These are phyloP conservation scores for Saraca asoca DNA, from an alignment of 331 rosid genomes.

Conservation along the genomic window DNA sequence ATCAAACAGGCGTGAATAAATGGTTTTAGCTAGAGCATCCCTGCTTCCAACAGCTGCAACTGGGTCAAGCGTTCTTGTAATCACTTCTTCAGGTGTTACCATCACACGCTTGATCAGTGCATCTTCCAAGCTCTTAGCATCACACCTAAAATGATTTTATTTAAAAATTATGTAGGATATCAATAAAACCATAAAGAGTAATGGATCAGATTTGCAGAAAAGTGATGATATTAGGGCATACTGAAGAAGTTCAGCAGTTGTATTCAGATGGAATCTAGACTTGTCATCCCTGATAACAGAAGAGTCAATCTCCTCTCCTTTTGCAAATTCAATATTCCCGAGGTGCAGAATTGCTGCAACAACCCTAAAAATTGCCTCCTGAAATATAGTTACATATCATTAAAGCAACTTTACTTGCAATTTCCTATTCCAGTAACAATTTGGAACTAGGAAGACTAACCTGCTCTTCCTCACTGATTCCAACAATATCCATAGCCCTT, in stretches of 20 bases:
- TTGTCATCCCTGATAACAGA: constrained; percentile 86
- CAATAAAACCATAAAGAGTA: constrained; percentile 8
- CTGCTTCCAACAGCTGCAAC: constrained; percentile 88
- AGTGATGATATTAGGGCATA: constrained; percentile 39
- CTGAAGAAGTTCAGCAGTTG: constrained; percentile 87
- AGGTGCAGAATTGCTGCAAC: constrained; percentile 94
- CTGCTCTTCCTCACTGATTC: constrained; percentile 96
- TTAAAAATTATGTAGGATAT: constrained; percentile 23
- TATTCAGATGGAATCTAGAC: constrained; percentile 85
- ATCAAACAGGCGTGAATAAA: constrained; percentile 92
- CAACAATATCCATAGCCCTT: constrained; percentile 98
- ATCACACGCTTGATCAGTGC: constrained; percentile 94
- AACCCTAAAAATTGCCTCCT: constrained; percentile 92
- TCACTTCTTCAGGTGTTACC: constrained; percentile 97
- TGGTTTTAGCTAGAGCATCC: constrained; percentile 92
- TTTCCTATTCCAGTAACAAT: neutral
- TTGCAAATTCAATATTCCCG: constrained; percentile 91
- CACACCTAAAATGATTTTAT: constrained; percentile 52
- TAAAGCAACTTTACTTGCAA: constrained; percentile 18
- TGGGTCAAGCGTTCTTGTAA: constrained; percentile 97
- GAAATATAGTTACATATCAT: constrained; percentile 37
- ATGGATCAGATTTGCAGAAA: constrained; percentile 34
- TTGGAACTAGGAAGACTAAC: constrained; percentile 43
- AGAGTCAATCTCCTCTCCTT: constrained; percentile 90
- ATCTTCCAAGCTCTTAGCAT: constrained; percentile 92